These are phyloP conservation scores for Corylus avellana DNA, from an alignment of 306 rosid species.

Conservation along the genomic window DNA sequence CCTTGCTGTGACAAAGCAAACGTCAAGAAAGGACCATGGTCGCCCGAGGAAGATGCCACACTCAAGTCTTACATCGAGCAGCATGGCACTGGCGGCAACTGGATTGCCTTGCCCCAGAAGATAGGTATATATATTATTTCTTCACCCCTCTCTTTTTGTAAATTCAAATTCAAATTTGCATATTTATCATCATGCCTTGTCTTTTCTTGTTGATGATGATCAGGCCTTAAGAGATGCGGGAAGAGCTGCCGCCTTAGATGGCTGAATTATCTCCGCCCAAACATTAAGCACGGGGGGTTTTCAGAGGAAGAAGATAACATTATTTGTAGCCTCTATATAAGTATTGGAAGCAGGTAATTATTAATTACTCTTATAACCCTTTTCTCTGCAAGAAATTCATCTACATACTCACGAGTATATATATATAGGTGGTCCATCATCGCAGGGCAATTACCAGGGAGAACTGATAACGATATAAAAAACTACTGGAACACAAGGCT, in stretches of 20 bases:
- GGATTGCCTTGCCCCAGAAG: constrained; percentile 96
- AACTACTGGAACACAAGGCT: constrained; percentile 96
- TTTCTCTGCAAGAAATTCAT: neutral
- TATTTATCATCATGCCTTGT: too few species aligned
- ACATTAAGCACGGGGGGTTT: constrained; percentile 90
- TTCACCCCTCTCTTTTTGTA: neutral
- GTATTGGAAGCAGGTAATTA: constrained; percentile 92
- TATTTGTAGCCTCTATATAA: constrained; percentile 83
- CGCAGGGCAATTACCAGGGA: constrained; percentile 91
- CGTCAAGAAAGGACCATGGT: constrained; percentile 99
- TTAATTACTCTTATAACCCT: neutral
- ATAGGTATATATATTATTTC: constrained; percentile 49
- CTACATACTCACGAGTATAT: neutral
- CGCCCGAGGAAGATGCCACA: constrained; percentile 94
- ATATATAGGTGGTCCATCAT: constrained; percentile 86
- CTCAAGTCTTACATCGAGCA: constrained; percentile 88
- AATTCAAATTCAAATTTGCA: neutral
- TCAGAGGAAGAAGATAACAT: constrained; percentile 95
- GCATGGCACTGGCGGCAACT: constrained; percentile 89
- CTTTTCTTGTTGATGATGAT: neutral
- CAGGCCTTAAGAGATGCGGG: constrained; percentile 94
- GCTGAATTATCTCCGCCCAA: constrained; percentile 94
- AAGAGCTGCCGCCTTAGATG: constrained; percentile 96
- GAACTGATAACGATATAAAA: constrained; percentile 95
- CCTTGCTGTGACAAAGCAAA: constrained; percentile 99